These are phyloP conservation scores for Hymenoscyphus infarciens DNA, from an alignment of 2,329 filamentous ascomycete genomes.

Conservation along the genomic window DNA sequence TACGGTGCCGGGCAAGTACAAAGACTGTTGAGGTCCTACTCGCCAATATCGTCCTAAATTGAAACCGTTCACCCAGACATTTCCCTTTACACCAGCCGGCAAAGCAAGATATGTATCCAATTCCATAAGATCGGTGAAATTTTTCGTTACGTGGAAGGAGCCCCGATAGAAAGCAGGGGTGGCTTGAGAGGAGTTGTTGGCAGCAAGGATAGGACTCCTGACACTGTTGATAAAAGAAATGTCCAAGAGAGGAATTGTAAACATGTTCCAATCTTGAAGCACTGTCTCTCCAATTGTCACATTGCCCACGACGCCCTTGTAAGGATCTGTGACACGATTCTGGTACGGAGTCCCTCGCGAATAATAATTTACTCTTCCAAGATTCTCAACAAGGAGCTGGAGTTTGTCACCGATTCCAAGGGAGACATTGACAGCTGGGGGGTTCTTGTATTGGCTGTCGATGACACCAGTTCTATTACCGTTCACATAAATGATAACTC, in stretches of 20 bases:
- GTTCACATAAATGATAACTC: slow-evolving; percentile 48
- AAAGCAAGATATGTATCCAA: slow-evolving; percentile 41
- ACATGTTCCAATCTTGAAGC: slow-evolving; percentile 41
- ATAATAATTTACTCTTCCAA: slow-evolving; percentile 46
- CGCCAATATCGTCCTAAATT: slow-evolving; percentile 47
- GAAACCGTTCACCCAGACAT: slow-evolving; percentile 45
- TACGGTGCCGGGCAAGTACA: slow-evolving; percentile 43
- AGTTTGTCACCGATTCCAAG: slow-evolving; percentile 41
- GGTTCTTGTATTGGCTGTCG: slow-evolving; percentile 43
- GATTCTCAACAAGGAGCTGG: slow-evolving; percentile 46
- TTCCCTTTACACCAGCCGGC: slow-evolving; percentile 42
- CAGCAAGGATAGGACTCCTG: not conserved
- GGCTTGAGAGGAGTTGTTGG: slow-evolving; percentile 1
- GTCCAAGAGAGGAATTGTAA: slow-evolving; percentile 37
- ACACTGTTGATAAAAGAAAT: slow-evolving; percentile 18
- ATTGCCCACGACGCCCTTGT: slow-evolving; percentile 45
- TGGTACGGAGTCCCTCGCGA: not conserved
- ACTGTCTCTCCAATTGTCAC: slow-evolving; percentile 39
- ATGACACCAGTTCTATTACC: slow-evolving; percentile 41
- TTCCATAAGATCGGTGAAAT: not conserved
- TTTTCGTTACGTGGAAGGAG: slow-evolving; percentile 31
- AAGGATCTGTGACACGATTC: slow-evolving; percentile 41
- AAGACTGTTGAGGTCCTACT: slow-evolving; percentile 46
- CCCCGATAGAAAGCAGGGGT: slow-evolving; percentile 32
- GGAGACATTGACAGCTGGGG: slow-evolving; percentile 38